Base-by-base conservation (phyloP, 768 basidiomycete genomes). In the Tulasnella sp. region DNA sequence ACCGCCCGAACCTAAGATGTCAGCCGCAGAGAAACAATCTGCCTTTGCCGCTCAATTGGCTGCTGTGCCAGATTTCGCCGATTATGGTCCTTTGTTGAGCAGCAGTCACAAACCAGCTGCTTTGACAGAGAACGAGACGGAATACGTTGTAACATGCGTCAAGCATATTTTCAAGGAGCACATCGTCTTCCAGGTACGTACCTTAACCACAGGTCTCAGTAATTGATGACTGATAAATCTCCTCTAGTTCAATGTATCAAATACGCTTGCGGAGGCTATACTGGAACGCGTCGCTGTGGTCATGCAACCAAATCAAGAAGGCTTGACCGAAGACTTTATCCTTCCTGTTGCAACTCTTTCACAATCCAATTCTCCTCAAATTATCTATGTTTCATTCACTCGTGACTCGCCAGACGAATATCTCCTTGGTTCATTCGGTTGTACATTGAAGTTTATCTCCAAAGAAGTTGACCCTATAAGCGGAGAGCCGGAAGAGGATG, bases 141-240 rank as follows among this genome's bases (percentile, higher is more conserved):
- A 98, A 67, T 99, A 98, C 63, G 90, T 95, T 62, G 93, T 96
- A 41, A 79, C 84, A 8, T 88, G 87, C 59, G 87, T 95, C 66
- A 98, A 96, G 69, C 95, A 99, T 65, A 77, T 96, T 53, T 99
- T 90, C 76, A 81, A 79, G 63, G 87, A 90, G 55, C 88, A 96
- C 62, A 65, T 98, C 53, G 92, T 99, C 35, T 98, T 99, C 79
- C 93, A 93, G 76, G 90, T 88, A 62, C 46, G 77, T 60, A 15
- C 33, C 22, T 29, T 25, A 24, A 4, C 15, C 16, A 12, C 27
- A 28, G 28, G 25, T 22, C 41, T 24, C 41, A 22, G 31, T 44
- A 20, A 43, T 19, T 15, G 25, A 3, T 28, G 33, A 25, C 5
- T 44, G 27, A 16, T 42, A 35, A 2, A 39, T 37, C 31, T 40